Evolutionary conservation across 345 rosid species (phyloP).

Genomic region (Turritis glabra): DNA sequence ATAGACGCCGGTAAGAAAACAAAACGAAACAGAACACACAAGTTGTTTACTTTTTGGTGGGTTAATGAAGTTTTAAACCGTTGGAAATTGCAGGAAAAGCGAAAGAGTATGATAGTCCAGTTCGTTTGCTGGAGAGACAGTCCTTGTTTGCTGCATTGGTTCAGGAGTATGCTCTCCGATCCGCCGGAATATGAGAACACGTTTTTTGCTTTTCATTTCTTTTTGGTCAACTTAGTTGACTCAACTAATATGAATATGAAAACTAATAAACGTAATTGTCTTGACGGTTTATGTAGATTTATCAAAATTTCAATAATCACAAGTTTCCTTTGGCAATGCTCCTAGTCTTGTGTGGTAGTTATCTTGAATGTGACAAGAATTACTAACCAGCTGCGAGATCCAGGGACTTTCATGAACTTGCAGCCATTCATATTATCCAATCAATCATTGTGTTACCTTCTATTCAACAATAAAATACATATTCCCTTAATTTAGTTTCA

Average conservation of each 20-base stretch:
- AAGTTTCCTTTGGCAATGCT: background rate
- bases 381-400: no score
- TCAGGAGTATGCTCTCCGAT: constrained; percentile 86
- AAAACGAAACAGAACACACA: background rate
- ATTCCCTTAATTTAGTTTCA: background rate
- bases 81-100: constrained; percentile 50
- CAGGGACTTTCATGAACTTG: background rate
- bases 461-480: background rate
- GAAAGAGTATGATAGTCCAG: constrained; percentile 78
- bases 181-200: constrained; percentile 55
- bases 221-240: background rate
- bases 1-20: constrained; percentile 70
- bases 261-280: background rate
- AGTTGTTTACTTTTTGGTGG: background rate
- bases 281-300: background rate
- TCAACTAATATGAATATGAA: background rate
- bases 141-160: constrained; percentile 81
- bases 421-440: background rate
- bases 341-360: no score
- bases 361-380: no score
- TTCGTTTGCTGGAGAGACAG: constrained; percentile 61
- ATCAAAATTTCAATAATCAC: background rate
- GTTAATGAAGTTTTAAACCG: background rate
- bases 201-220: background rate
- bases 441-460: no score